Percentiles rank a stretch among this genome's conserved stretches.
Conservation (phyloP, 805 yeast genomes). For the Ogataea dorogensis region DNA sequence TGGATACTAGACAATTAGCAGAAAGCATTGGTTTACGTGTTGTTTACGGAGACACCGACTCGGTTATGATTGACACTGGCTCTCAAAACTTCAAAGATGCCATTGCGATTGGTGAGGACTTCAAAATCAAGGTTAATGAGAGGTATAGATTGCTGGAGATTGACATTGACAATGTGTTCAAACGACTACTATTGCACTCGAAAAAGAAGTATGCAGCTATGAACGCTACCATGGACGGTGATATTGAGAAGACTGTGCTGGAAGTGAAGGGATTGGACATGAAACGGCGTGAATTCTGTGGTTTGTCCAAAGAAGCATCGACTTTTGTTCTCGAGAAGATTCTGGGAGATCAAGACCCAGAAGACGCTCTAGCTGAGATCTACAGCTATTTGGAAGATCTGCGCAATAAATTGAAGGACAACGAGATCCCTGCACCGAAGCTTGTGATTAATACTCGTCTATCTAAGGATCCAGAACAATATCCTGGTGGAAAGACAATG, state of each 20-base stretch:
- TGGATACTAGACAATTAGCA: constrained; percentile 90
- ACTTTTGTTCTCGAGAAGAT: constrained; percentile 69
- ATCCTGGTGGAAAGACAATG: constrained; percentile 81
- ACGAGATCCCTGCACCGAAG: constrained; percentile 63
- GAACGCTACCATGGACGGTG: constrained; percentile 48
- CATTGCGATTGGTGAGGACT: constrained; percentile 75
- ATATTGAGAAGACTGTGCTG: constrained; percentile 55
- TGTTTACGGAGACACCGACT: constrained; percentile 97
- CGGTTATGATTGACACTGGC: constrained; percentile 96
- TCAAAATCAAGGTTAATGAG: constrained; percentile 83
- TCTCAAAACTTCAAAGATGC: constrained; percentile 70
- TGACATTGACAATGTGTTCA: constrained; percentile 92
- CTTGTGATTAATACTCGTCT: constrained; percentile 81
- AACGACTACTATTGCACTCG: constrained; percentile 80
- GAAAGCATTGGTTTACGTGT: constrained; percentile 81
- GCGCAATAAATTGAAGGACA: constrained; percentile 52
- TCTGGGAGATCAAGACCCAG: constrained; percentile 71
- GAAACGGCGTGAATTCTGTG: constrained; percentile 96
- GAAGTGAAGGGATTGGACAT: constrained; percentile 97
- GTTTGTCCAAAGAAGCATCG: constrained; percentile 85
- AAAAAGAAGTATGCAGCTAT: constrained; percentile 97
- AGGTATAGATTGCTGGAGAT: constrained; percentile 85
- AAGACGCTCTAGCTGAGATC: constrained; percentile 67
- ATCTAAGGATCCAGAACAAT: constrained; percentile 83
- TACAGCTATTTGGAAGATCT: constrained; percentile 69